Conservation (phyloP, 148 eudicot species). For the Nepenthes gracilis region DNA sequence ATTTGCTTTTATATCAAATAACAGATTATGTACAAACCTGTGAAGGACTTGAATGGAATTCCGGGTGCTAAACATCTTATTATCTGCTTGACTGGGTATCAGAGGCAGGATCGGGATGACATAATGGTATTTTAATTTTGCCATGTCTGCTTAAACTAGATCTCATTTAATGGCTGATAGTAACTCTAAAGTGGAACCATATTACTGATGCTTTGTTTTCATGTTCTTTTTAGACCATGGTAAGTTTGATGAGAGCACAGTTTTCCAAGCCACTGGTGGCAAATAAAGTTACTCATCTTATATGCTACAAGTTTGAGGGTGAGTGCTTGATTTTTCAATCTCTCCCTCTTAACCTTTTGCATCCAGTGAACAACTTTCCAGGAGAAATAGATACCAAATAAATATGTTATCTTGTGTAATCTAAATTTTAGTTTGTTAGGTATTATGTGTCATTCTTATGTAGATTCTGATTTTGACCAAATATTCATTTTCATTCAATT, state of each 20-base stretch:
- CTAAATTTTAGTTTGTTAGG: too few relatives aligned
- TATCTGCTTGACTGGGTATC: slow-evolving; percentile 89
- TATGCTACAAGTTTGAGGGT: slow-evolving; percentile 92
- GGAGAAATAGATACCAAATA: too few relatives aligned
- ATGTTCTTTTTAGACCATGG: slow-evolving; percentile 20
- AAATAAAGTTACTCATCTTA: slow-evolving; percentile 76
- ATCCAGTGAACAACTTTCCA: neutral
- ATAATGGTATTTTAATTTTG: slow-evolving; percentile 52
- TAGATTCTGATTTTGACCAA: too few relatives aligned
- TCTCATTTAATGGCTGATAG: neutral
- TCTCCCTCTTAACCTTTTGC: neutral
- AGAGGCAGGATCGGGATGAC: slow-evolving; percentile 57
- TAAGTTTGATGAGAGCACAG: slow-evolving; percentile 66
- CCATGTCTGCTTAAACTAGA: neutral
- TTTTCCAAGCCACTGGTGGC: slow-evolving; percentile 80
- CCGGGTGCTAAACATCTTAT: slow-evolving; percentile 60
- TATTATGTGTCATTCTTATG: too few relatives aligned
- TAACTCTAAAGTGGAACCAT: too few relatives aligned
- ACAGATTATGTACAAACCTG: slow-evolving; percentile 75
- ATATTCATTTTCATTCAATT: too few relatives aligned
- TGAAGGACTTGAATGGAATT: slow-evolving; percentile 62
- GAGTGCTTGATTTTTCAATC: neutral
- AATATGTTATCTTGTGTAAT: too few relatives aligned
- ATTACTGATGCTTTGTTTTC: neutral
- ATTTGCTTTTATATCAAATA: slow-evolving; percentile 2